Evolutionary conservation across 1,139 yeast genomes (phyloP).

Genomic region (Protomyces lactucae-debilis): DNA sequence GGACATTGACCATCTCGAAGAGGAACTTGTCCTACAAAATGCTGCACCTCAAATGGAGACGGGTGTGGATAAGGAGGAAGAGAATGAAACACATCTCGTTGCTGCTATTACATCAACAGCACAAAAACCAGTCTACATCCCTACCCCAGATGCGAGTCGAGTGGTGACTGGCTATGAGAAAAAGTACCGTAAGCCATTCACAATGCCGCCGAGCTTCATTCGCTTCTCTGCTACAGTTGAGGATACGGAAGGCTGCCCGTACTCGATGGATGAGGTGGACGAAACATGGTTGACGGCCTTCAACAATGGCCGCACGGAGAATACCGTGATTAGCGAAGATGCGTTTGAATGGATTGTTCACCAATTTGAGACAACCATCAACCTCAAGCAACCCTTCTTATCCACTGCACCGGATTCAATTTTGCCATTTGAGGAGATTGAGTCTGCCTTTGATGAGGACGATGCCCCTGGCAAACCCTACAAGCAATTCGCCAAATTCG

Average conservation of each 20-base stretch:
- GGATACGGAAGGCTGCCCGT: conserved; percentile 80
- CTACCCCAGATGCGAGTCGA: conserved; percentile 81
- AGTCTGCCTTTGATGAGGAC: conserved; percentile 34
- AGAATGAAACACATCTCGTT: conserved; percentile 72
- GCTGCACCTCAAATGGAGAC: conserved; percentile 89
- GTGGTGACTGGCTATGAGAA: conserved; percentile 54
- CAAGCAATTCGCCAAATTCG: conserved; percentile 57
- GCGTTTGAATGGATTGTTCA: conserved; percentile 81
- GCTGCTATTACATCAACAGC: conserved; percentile 73
- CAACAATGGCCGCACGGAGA: conserved; percentile 40
- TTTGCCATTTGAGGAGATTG: conserved; percentile 64
- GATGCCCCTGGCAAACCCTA: conserved; percentile 42
- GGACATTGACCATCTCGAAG: conserved; percentile 76
- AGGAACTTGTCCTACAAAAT: conserved; percentile 65
- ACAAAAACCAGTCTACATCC: conserved; percentile 68
- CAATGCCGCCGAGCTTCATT: conserved; percentile 73
- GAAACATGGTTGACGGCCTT: conserved; percentile 55
- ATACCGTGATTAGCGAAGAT: conserved; percentile 55
- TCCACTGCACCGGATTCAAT: conserved; percentile 67
- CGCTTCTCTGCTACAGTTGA: conserved; percentile 92
- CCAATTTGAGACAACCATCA: conserved; percentile 66
- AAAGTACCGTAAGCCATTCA: conserved; percentile 64
- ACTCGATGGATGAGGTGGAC: conserved; percentile 87
- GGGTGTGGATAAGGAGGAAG: conserved; percentile 97
- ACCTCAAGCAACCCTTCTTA: conserved; percentile 81